These are phyloP conservation scores for Kluyveromyces wickerhamii DNA, from an alignment of 805 yeast species.

Conservation along the genomic window DNA sequence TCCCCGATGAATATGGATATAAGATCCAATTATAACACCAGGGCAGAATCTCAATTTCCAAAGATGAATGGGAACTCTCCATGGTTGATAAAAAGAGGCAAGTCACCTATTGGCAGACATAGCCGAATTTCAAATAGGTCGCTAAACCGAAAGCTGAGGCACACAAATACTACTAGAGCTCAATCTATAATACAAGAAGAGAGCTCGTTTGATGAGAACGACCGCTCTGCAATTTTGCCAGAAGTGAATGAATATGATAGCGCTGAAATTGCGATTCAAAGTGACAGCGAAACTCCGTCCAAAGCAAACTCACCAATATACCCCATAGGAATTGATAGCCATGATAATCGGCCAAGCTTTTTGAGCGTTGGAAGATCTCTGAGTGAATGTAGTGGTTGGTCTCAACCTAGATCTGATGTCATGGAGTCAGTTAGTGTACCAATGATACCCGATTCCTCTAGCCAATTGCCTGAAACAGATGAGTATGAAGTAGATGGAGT, in stretches of 20 bases:
- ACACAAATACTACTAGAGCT: conserved; percentile 13
- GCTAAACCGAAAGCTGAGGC: conserved; percentile 17
- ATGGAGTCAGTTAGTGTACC: conserved; percentile 12
- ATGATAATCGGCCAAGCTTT: conserved; percentile 7
- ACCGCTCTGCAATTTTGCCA: conserved; percentile 5
- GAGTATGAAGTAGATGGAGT: conserved; percentile 16
- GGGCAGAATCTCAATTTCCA: conserved; percentile 4
- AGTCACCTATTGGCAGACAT: conserved; percentile 21
- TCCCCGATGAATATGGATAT: conserved; percentile 17
- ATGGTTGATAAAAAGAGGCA: conserved; percentile 18
- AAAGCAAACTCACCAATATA: conserved; percentile 6
- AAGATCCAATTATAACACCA: conserved; percentile 7
- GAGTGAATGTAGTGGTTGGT: conserved; percentile 20
- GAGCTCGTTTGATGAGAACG: conserved; percentile 20
- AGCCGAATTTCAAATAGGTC: conserved; percentile 11
- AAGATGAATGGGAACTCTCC: conserved; percentile 10
- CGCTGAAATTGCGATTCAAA: conserved; percentile 1
- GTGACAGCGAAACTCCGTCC: conserved; percentile 6
- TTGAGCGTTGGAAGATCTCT: conserved; percentile 7
- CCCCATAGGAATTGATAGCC: background rate
- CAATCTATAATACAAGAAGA: conserved; percentile 29
- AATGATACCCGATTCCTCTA: background rate
- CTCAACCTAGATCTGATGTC: conserved; percentile 10
- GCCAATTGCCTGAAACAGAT: conserved; percentile 6
- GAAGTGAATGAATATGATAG: conserved; percentile 2